A percentile compares a stretch with the other conserved stretches of the same genome.
These are phyloP conservation scores for Chalciporus piperatoides DNA, from an alignment of 1,284 basidiomycete genomes.

Conservation along the genomic window DNA sequence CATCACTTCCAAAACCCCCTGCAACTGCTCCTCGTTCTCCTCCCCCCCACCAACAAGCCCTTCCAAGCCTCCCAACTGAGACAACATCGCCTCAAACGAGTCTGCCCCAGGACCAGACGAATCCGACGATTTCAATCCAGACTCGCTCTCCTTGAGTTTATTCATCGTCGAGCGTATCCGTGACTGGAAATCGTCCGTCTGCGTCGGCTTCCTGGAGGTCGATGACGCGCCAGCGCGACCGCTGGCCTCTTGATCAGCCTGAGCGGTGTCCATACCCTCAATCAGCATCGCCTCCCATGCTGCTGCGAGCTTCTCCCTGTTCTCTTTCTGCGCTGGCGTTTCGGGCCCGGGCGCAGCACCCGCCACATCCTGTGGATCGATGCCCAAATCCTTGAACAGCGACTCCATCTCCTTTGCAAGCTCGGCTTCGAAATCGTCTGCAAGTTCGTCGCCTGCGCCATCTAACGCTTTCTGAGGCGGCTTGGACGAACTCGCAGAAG, in stretches of 20 bases:
- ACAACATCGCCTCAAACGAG: conserved; percentile 48
- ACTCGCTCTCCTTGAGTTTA: conserved; percentile 73
- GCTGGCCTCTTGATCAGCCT: conserved; percentile 28
- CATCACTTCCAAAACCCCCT: conserved; percentile 62
- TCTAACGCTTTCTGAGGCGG: conserved; percentile 29
- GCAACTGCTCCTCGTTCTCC: conserved; percentile 32
- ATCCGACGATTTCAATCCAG: conserved; percentile 42
- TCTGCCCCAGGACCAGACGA: conserved; percentile 34
- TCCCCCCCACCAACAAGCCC: conserved; percentile 32
- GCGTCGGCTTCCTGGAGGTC: conserved; percentile 17
- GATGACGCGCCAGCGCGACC: conserved; percentile 11
- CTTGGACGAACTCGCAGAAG: conserved; percentile 28
- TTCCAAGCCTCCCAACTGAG: conserved; percentile 38
- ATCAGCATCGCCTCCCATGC: conserved; percentile 77
- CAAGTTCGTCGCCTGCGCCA: conserved; percentile 20
- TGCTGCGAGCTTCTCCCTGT: conserved; percentile 50
- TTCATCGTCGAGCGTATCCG: conserved; percentile 59
- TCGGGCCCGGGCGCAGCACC: conserved; percentile 12
- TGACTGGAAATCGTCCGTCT: conserved; percentile 32
- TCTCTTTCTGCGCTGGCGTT: conserved; percentile 34
- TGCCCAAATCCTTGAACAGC: conserved; percentile 70
- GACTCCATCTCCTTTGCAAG: conserved; percentile 81
- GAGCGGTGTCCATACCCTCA: conserved; percentile 59
- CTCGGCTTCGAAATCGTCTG: conserved; percentile 41
- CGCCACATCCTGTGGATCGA: conserved; percentile 24